Conservation (phyloP, 73 alveolate genomes). For the Breviolum minutum region DNA sequence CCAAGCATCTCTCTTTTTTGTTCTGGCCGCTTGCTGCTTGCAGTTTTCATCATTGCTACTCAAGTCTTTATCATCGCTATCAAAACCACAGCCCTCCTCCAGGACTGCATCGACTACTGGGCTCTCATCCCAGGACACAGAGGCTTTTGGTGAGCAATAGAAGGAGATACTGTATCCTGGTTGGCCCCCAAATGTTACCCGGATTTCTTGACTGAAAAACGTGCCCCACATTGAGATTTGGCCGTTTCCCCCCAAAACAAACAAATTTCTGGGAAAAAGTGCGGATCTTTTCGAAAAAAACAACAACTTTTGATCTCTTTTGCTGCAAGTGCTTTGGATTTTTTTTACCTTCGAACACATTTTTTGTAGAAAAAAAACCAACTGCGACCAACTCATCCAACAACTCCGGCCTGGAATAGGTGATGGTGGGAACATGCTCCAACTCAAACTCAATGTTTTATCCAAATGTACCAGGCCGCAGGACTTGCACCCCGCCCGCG, state of each 20-base stretch:
- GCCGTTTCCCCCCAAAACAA: too few relatives aligned
- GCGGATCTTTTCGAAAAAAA: not conserved
- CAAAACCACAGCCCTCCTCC: conserved; percentile 37
- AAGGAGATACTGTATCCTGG: not conserved
- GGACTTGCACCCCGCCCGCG: not conserved
- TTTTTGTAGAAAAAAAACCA: too few relatives aligned
- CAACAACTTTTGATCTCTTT: not conserved
- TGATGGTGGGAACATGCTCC: conserved; percentile 15
- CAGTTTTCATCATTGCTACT: not conserved
- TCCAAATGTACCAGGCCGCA: conserved; percentile 4
- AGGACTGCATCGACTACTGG: not conserved
- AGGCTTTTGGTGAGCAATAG: not conserved
- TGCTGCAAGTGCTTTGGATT: too few relatives aligned
- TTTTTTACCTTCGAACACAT: too few relatives aligned
- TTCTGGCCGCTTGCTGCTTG: not conserved
- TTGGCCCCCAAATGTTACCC: too few relatives aligned
- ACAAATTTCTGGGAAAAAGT: not conserved
- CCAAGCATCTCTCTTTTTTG: conserved; percentile 6
- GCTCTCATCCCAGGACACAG: not conserved
- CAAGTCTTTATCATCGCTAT: not conserved
- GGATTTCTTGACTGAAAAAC: too few relatives aligned
- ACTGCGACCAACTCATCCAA: not conserved
- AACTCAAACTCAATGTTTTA: not conserved
- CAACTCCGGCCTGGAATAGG: not conserved
- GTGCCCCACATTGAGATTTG: too few relatives aligned